Evolutionary conservation across 176 grass and related monocot species (phyloP), one percentile per base, ranked within the genome.

Genomic region (Oryza glumipatula): DNA sequence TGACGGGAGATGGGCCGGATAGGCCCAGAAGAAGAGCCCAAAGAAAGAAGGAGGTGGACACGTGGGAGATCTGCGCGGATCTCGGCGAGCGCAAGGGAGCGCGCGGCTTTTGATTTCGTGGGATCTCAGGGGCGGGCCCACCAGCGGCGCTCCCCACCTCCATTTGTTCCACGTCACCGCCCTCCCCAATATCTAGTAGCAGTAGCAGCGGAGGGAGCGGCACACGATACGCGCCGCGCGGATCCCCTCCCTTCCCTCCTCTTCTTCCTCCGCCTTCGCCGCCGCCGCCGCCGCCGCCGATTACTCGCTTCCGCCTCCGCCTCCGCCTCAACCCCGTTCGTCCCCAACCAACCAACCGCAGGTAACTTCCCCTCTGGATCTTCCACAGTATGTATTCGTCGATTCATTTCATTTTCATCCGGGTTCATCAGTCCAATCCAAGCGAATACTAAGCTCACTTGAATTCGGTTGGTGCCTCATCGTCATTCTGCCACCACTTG

Each of bases 81-180:
- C 52, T 56, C 16, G 17, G 39, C 1, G 17, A 54, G 15, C 15
- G 51, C 51, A 54, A 73, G 74, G 75, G 21, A 68, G 87, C 73
- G 86, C 39, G 22, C 22, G 84, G 89, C 82, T 94, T 94, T 94
- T 89, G 92, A 94, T 94, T 51, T 92, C 44, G 73, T 80, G 68
- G 78, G 56, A 43, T 60, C 52, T 56, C 52, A 0, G 52, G 52
- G 52, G 4, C 16, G 52, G 52, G 52, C 52, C 52, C 52, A 56
- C 17, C 52, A 56, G 4, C 52, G 52, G 16, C 52, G 14, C 52
- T 56, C 24, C 84, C 68, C 81, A 85, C 87, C 89, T 74, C 81
- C 83, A 72, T 71, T 82, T 87, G 36, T 65, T 76, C 92, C 87
- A 91, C 68, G 89, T 94, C 89, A 79, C 36, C 68, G 33, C 30